Evolutionary conservation across 768 basidiomycete species (phyloP).

Genomic region (Macrolepiota dolichaula): DNA sequence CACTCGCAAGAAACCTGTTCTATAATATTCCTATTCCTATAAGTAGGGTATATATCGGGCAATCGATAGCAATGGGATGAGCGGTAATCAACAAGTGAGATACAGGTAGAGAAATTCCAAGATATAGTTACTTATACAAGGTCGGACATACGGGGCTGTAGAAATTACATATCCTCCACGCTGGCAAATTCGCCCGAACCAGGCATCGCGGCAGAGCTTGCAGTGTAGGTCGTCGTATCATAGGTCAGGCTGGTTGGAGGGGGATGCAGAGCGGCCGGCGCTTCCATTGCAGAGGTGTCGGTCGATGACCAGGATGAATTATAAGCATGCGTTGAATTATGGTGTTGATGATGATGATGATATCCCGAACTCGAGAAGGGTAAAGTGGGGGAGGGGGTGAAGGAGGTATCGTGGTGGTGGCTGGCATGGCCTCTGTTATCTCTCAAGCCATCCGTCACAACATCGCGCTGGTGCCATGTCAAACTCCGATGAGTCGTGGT

Average conservation of each 20-base stretch:
- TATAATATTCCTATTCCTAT: too few relatives aligned
- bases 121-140: constrained; percentile 8
- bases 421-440: constrained; percentile 27
- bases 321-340: constrained; percentile 27
- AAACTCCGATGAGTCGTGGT: constrained; percentile 18
- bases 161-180: constrained; percentile 29
- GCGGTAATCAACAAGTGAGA: background rate
- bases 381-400: constrained; percentile 32
- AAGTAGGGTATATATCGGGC: background rate
- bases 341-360: constrained; percentile 16
- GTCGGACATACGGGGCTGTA: background rate
- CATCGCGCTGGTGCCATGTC: constrained; percentile 32
- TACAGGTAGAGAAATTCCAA: constrained; percentile 5
- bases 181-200: constrained; percentile 41
- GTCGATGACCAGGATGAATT: constrained; percentile 37
- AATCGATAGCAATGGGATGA: background rate
- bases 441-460: constrained; percentile 8
- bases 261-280: constrained; percentile 29
- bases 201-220: constrained; percentile 32
- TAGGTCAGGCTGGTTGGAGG: constrained; percentile 26
- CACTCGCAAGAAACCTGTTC: too few relatives aligned
- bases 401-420: constrained; percentile 28
- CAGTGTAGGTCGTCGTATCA: constrained; percentile 29
- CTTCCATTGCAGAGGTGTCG: constrained; percentile 26
- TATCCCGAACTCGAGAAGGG: constrained; percentile 37